Percentiles rank a stretch among this genome's conserved stretches.
Conservation (phyloP, 768 basidiomycete genomes). For the Cystoderma amianthinum region DNA sequence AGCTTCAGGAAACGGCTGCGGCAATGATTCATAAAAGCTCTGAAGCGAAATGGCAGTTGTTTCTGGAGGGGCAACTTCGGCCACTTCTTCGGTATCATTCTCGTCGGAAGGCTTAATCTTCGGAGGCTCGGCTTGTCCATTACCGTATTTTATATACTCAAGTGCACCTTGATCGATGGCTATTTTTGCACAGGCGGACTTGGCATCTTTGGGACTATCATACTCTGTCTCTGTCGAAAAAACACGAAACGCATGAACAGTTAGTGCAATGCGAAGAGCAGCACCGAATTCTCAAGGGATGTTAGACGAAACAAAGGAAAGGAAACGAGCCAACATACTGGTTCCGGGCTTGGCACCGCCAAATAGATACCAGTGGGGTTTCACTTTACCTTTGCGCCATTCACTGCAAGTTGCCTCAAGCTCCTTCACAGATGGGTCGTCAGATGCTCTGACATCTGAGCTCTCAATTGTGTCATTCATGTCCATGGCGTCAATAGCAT, state of each 20-base stretch:
- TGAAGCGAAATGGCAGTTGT: constrained; percentile 35
- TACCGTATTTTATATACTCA: constrained; percentile 51
- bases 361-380: constrained; percentile 47
- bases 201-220: constrained; percentile 35
- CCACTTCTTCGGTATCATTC: constrained; percentile 1
- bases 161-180: constrained; percentile 49
- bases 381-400: constrained; percentile 46
- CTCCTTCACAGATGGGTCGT: constrained; percentile 16
- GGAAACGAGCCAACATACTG: constrained; percentile 23
- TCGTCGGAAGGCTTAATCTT: constrained; percentile 21
- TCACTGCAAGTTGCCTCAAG: constrained; percentile 50
- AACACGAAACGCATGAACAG: constrained; percentile 39
- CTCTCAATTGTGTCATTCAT: constrained; percentile 5
- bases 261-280: constrained; percentile 48
- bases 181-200: constrained; percentile 41
- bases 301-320: neutral
- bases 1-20: constrained; percentile 53
- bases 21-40: constrained; percentile 57
- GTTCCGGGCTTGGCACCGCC: constrained; percentile 35
- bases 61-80: constrained; percentile 3
- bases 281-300: constrained; percentile 38
- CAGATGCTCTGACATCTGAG: neutral
- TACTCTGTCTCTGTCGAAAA: constrained; percentile 44
- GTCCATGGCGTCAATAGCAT: constrained; percentile 17
- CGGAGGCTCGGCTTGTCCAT: constrained; percentile 46